These are phyloP conservation scores for Dalbergia cultrata DNA, from an alignment of 306 rosid species.

Conservation along the genomic window DNA sequence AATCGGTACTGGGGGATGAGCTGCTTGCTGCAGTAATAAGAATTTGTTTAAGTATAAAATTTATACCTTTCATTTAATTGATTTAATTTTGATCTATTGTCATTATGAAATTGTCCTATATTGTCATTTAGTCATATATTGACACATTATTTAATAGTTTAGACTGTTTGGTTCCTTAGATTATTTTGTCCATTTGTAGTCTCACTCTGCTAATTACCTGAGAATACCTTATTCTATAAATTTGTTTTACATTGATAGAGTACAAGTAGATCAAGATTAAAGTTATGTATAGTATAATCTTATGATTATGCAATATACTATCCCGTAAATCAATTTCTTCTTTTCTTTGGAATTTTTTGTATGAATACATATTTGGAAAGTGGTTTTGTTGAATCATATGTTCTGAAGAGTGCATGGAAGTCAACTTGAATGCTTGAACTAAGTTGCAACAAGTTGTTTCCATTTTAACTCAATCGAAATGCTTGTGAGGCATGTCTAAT, in stretches of 20 bases:
- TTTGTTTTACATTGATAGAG: not conserved
- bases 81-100: not conserved
- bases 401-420: constrained; percentile 21
- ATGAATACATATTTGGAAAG: not conserved
- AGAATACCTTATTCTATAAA: not conserved
- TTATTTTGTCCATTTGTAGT: not conserved
- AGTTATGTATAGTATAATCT: not conserved
- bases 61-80: not conserved
- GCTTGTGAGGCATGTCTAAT: constrained; percentile 27
- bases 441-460: constrained; percentile 10
- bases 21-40: constrained; percentile 30
- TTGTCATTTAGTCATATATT: not conserved
- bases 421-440: constrained; percentile 32
- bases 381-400: constrained; percentile 3
- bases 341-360: not conserved
- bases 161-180: not conserved
- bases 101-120: not conserved
- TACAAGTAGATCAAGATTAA: too few relatives aligned
- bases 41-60: not conserved
- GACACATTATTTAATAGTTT: not conserved
- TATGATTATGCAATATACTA: not conserved
- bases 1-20: not conserved
- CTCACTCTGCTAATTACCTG: not conserved
- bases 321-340: too few relatives aligned
- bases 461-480: constrained; percentile 4